Conservation (phyloP, 2,329 filamentous ascomycete genomes). For the Fusarium redolens region DNA sequence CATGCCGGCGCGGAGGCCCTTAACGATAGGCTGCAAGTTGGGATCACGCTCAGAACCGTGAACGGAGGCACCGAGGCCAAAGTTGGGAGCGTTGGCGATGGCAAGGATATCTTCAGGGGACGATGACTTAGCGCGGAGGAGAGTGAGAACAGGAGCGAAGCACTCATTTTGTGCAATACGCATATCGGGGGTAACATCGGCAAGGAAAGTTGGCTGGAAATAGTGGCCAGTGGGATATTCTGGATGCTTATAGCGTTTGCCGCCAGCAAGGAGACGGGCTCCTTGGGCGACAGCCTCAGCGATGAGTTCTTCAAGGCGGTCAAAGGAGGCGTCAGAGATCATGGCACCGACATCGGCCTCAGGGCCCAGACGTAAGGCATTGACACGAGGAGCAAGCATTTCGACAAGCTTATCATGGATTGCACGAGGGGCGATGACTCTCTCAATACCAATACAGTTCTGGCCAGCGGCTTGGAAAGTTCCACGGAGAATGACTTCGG, state of each 20-base stretch:
- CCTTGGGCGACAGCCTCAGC: slow-evolving; percentile 80
- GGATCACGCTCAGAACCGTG: slow-evolving; percentile 76
- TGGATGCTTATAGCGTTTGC: slow-evolving; percentile 77
- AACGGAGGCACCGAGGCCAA: slow-evolving; percentile 88
- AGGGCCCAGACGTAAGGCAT: slow-evolving; percentile 79
- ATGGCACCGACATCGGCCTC: slow-evolving; percentile 87
- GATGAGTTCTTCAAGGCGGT: slow-evolving; percentile 80
- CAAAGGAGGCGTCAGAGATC: slow-evolving; percentile 83
- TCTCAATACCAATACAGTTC: slow-evolving; percentile 97
- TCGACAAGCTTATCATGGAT: slow-evolving; percentile 79
- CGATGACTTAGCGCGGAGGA: slow-evolving; percentile 79
- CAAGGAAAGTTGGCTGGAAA: slow-evolving; percentile 90
- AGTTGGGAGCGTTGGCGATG: slow-evolving; percentile 85
- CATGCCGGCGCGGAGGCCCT: slow-evolving; percentile 83
- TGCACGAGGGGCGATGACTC: slow-evolving; percentile 83
- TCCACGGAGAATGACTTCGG: slow-evolving; percentile 87
- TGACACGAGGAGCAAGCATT: slow-evolving; percentile 78
- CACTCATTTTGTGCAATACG: slow-evolving; percentile 89
- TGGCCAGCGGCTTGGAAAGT: slow-evolving; percentile 96
- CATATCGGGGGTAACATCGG: slow-evolving; percentile 90
- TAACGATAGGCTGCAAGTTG: slow-evolving; percentile 72
- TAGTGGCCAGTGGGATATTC: slow-evolving; percentile 84
- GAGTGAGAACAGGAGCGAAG: slow-evolving; percentile 89
- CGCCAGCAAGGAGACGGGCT: slow-evolving; percentile 84
- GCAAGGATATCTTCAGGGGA: slow-evolving; percentile 71